Percentiles rank a stretch among this genome's conserved stretches.
Conservation (phyloP, 305 asterid species). For the Solanum hybrid region DNA sequence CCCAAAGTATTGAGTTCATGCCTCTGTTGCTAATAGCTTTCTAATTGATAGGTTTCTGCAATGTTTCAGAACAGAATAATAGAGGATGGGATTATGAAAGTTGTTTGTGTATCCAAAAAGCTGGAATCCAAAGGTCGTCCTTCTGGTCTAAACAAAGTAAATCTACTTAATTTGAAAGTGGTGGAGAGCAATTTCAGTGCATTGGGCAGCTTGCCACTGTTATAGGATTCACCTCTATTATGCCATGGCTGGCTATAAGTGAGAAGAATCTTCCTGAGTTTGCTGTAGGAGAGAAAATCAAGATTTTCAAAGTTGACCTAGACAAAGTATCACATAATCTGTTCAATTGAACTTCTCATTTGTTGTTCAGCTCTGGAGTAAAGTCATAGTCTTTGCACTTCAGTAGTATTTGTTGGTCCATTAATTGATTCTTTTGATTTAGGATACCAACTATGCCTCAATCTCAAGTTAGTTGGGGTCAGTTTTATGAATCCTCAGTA, state of each 20-base stretch:
- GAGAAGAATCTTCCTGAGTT: conserved; percentile 71
- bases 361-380: background rate
- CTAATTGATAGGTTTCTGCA: conserved; percentile 40
- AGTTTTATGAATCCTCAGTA: background rate
- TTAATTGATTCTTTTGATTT: background rate
- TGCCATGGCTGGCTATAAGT: conserved; percentile 84
- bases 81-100: conserved; percentile 55
- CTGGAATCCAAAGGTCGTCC: conserved; percentile 72
- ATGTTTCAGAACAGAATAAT: conserved; percentile 57
- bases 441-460: background rate
- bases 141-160: conserved; percentile 83
- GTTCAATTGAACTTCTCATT: background rate
- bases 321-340: conserved; percentile 42
- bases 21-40: conserved; percentile 15
- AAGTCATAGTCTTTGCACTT: background rate
- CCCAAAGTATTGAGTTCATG: conserved; percentile 2
- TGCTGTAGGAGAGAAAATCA: conserved; percentile 49
- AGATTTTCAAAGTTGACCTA: conserved; percentile 49
- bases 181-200: conserved; percentile 66
- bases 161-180: conserved; percentile 68
- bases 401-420: background rate
- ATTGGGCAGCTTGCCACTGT: conserved; percentile 53
- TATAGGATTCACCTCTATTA: conserved; percentile 74
- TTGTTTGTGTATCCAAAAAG: conserved; percentile 52
- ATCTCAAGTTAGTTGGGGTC: background rate